phyloP scores from a whole-genome alignment of 2,329 filamentous ascomycete species.

The Xylariaceae sp. region DNA sequence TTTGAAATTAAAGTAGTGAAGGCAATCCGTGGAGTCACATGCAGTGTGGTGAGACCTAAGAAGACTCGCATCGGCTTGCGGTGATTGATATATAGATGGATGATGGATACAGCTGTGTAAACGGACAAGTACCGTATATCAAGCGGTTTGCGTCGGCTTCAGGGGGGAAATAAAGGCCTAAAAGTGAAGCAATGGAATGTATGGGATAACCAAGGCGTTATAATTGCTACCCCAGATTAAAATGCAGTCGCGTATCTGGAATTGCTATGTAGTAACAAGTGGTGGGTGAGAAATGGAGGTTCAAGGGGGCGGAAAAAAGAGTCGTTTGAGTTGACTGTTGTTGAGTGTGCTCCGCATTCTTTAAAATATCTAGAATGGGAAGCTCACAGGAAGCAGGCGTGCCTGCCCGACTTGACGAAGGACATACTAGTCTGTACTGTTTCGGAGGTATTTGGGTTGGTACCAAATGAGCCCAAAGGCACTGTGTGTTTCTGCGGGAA shows the following conservation, averaged over 20 bases:
- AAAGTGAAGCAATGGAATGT: neutral
- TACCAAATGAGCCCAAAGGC: too few species aligned
- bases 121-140: neutral
- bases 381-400: too few species aligned
- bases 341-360: neutral
- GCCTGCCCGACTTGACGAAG: neutral
- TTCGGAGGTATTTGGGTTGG: neutral
- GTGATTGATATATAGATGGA: neutral
- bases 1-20: constrained; percentile 8
- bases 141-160: constrained; percentile 18
- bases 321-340: too few species aligned
- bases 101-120: neutral
- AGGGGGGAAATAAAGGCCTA: neutral
- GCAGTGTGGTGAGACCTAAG: constrained; percentile 23
- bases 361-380: too few species aligned
- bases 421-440: too few species aligned
- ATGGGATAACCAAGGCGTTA: neutral
- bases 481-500: too few species aligned
- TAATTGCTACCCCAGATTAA: too few species aligned
- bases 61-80: constrained; percentile 33
- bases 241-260: too few species aligned
- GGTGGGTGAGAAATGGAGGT: neutral
- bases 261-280: too few species aligned
- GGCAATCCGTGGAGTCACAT: constrained; percentile 26
- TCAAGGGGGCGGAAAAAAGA: too few species aligned